A percentile compares a stretch with the other conserved stretches of the same genome.
Evolutionary conservation across 2,329 filamentous ascomycete genomes (phyloP).

Genomic region (Xylogone sp.): DNA sequence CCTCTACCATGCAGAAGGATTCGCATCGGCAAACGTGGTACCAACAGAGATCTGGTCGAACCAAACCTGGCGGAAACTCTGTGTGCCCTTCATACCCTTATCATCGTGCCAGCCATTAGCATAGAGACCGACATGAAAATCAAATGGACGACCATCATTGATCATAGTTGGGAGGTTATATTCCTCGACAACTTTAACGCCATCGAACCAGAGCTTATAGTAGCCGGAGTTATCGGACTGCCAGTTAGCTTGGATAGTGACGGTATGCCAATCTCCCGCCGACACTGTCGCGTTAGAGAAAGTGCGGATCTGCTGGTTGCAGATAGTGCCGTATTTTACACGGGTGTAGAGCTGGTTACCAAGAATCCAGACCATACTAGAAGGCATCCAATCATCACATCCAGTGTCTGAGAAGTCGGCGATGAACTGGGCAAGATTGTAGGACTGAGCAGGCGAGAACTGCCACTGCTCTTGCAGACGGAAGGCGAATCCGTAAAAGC

Average conservation of each 20-base stretch:
- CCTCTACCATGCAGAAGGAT: slow-evolving; percentile 24
- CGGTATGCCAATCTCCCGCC: slow-evolving; percentile 41
- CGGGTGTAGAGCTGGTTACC: slow-evolving; percentile 40
- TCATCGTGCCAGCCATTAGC: slow-evolving; percentile 47
- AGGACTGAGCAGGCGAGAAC: slow-evolving; percentile 37
- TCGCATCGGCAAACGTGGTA: slow-evolving; percentile 35
- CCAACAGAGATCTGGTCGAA: slow-evolving; percentile 45
- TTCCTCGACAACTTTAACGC: slow-evolving; percentile 37
- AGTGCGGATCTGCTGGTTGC: slow-evolving; percentile 27
- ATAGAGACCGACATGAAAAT: slow-evolving; percentile 46
- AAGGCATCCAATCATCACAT: slow-evolving; percentile 46
- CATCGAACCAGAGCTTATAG: slow-evolving; percentile 45
- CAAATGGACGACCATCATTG: slow-evolving; percentile 37
- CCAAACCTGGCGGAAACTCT: slow-evolving; percentile 43
- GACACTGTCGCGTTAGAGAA: slow-evolving; percentile 34
- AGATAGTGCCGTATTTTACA: slow-evolving; percentile 37
- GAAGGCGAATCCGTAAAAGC: slow-evolving; percentile 49
- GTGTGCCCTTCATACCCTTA: slow-evolving; percentile 32
- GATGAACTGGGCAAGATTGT: slow-evolving; percentile 49
- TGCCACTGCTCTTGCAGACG: slow-evolving; percentile 44
- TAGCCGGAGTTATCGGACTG: slow-evolving; percentile 37
- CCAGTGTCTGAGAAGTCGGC: slow-evolving; percentile 40
- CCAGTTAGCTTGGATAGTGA: slow-evolving; percentile 44
- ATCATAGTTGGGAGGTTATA: slow-evolving; percentile 40
- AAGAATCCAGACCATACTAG: slow-evolving; percentile 43